Conservation (phyloP, 768 basidiomycete genomes). For the Phlegmacium glaucopus region DNA sequence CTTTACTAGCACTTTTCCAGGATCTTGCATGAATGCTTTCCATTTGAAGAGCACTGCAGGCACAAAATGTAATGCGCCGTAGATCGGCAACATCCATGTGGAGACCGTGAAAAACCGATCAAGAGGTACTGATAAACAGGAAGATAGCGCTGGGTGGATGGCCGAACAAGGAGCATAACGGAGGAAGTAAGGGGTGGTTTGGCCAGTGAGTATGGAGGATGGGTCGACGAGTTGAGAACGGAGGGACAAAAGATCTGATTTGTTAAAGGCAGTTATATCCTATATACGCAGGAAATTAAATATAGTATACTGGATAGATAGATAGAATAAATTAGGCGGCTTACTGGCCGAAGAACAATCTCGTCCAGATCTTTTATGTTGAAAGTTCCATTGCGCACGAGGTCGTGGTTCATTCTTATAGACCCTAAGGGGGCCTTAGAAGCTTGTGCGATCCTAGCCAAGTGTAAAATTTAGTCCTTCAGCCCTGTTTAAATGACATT, state of each 20-base stretch:
- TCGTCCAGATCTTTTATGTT: constrained; percentile 55
- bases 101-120: constrained; percentile 78
- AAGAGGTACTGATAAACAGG: constrained; percentile 57
- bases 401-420: constrained; percentile 56
- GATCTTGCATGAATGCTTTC: constrained; percentile 59
- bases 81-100: constrained; percentile 80
- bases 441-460: constrained; percentile 65
- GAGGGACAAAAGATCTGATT: constrained; percentile 41
- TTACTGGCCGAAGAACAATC: constrained; percentile 46
- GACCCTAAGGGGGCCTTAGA: constrained; percentile 58
- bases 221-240: constrained; percentile 34
- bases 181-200: constrained; percentile 36
- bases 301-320: background rate
- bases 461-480: background rate
- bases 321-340: constrained; percentile 7
- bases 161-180: constrained; percentile 61
- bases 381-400: constrained; percentile 56
- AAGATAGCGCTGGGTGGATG: constrained; percentile 72
- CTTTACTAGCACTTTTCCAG: constrained; percentile 59
- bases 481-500: background rate
- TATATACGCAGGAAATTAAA: constrained; percentile 7
- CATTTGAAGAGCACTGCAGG: constrained; percentile 84
- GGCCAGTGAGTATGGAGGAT: constrained; percentile 18
- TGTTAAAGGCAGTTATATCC: constrained; percentile 57
- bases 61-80: constrained; percentile 87